A percentile compares a stretch with the other conserved stretches of the same genome.
Conservation (phyloP, 257 asterid species). For the Ballota nigra region DNA sequence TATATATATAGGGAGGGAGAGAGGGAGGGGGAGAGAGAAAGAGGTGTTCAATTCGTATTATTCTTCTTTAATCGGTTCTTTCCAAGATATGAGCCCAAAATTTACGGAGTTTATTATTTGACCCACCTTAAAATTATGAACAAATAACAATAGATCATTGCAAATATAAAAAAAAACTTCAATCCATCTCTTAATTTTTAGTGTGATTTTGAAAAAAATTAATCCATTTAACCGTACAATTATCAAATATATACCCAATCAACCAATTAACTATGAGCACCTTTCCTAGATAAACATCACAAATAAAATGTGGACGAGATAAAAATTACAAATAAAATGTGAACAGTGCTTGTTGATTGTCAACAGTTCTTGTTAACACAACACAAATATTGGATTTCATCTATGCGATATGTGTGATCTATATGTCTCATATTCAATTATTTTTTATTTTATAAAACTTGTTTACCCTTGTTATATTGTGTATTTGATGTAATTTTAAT, state of each 20-base stretch:
- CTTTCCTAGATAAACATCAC: not conserved
- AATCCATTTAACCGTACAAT: too few relatives aligned
- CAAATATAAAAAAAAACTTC: too few relatives aligned
- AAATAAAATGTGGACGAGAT: too few relatives aligned
- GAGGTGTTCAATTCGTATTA: not conserved
- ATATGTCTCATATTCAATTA: not conserved
- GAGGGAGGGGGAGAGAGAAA: too few relatives aligned
- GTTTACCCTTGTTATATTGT: too few relatives aligned
- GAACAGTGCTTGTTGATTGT: not conserved
- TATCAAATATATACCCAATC: not conserved
- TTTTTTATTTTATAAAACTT: too few relatives aligned
- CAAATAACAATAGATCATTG: not conserved
- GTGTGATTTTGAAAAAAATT: too few relatives aligned
- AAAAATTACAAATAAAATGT: not conserved
- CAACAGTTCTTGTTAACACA: not conserved
- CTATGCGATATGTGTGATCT: not conserved
- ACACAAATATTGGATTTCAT: not conserved
- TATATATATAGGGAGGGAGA: too few relatives aligned
- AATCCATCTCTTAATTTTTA: not conserved
- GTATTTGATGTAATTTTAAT: too few relatives aligned
- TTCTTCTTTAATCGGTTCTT: not conserved
- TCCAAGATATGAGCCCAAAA: not conserved
- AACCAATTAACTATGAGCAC: not conserved
- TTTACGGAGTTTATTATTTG: not conserved
- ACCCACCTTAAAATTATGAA: not conserved